Base-by-base conservation (phyloP, 2,329 filamentous ascomycete genomes). In the Aaosphaeria pasadenensis region DNA sequence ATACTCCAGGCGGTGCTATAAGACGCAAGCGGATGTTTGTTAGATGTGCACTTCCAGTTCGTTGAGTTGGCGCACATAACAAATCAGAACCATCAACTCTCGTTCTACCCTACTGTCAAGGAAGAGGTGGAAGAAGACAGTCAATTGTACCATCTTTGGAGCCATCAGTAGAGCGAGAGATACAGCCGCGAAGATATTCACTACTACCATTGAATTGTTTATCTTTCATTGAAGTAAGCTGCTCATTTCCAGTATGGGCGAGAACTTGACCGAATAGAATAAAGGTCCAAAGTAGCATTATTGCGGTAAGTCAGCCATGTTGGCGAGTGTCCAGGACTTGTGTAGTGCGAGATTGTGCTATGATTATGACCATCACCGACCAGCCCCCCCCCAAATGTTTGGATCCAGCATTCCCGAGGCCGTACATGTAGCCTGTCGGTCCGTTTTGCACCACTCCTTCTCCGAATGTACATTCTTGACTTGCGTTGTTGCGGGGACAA, bases 31-130 rank as follows among this genome's bases (percentile, higher is more conserved):
- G n/a, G 33, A 9, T 36, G n/a, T 36, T 9, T 36, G n/a, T n/a
- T 36, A 2, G 9, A 36, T 36, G 7, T 36, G n/a, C 33, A n/a
- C 33, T 36, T 36, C n/a, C 33, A n/a, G 2, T 36, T 36, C n/a
- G 33, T n/a, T 36, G 33, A 9, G 33, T 36, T 36, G 33, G 44
- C 33, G 48, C 43, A 43, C 45, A 47, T 35, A 47, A 39, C 30
- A 47, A 31, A 45, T 47, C 45, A 44, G 53, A 76, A 77, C 77
- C 74, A 74, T 76, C 70, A 80, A 36, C 33, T 36, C 33, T 36
- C n/a, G 33, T 36, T 36, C 33, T 24, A 24, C 17, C 17, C 17
- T 24, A 24, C 17, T 24, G 17, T 36, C 33, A n/a, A 2, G 33
- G 33, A 36, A 36, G 33, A 9, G 7, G n/a, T 9, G n/a, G n/a